phyloP scores from a whole-genome alignment of 2,329 filamentous ascomycete genomes.

The Chrysosporium queenslandicum region DNA sequence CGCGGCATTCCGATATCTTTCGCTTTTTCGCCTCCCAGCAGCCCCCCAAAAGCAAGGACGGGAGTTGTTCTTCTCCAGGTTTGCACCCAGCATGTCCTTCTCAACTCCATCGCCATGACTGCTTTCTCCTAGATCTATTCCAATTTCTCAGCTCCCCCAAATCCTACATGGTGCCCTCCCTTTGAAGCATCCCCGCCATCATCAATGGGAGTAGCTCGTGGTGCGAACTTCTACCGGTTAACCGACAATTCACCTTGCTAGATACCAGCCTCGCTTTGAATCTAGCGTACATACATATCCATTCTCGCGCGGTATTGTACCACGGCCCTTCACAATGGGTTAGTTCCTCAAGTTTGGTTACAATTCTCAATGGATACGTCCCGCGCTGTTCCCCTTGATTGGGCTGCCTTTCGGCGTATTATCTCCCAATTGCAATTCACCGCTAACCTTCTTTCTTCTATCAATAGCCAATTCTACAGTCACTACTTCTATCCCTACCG shows the following conservation, averaged over 20 bases:
- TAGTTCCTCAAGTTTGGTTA: too few relatives aligned
- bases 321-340: too few relatives aligned
- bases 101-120: background rate
- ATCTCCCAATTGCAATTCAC: background rate
- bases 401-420: too few relatives aligned
- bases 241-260: too few relatives aligned
- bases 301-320: too few relatives aligned
- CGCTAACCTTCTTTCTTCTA: background rate
- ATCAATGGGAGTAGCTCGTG: too few relatives aligned
- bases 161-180: too few relatives aligned
- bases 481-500: background rate
- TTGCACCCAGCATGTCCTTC: background rate
- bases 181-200: background rate
- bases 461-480: background rate
- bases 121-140: background rate
- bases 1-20: background rate
- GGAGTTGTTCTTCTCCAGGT: background rate
- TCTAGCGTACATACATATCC: too few relatives aligned
- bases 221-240: too few relatives aligned
- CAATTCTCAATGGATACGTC: too few relatives aligned
- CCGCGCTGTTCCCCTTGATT: background rate
- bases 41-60: background rate
- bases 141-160: too few relatives aligned
- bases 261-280: too few relatives aligned
- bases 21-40: constrained; percentile 8